These are phyloP conservation scores for Chalciporus chontae DNA, from an alignment of 768 basidiomycete species.

Conservation along the genomic window DNA sequence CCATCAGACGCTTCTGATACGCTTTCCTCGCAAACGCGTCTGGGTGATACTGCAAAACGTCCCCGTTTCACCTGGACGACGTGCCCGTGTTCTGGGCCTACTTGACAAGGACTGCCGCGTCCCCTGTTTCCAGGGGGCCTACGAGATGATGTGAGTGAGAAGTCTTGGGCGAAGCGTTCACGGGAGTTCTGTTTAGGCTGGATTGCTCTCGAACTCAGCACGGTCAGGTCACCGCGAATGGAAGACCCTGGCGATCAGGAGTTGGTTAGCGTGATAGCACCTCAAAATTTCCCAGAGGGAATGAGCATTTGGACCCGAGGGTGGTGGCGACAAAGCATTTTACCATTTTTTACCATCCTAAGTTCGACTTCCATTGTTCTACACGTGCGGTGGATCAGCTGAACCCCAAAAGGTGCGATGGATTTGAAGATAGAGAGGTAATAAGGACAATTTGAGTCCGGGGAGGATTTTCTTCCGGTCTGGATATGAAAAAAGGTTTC, in stretches of 20 bases:
- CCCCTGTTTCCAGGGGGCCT: slow-evolving; percentile 21
- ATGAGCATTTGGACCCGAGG: slow-evolving; percentile 18
- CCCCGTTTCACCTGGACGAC: not conserved
- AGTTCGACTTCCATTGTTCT: slow-evolving; percentile 30
- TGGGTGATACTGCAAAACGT: not conserved
- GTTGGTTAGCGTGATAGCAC: slow-evolving; percentile 18
- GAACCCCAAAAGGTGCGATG: slow-evolving; percentile 20
- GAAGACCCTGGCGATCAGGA: slow-evolving; percentile 30
- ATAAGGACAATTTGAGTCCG: slow-evolving; percentile 24
- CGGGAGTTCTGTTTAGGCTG: slow-evolving; percentile 2
- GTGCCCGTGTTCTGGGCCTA: not conserved
- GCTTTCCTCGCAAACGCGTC: not conserved
- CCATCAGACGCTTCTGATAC: slow-evolving; percentile 20
- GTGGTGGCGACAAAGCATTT: slow-evolving; percentile 15
- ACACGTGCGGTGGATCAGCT: slow-evolving; percentile 29
- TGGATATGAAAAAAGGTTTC: slow-evolving; percentile 31
- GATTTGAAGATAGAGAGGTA: slow-evolving; percentile 17
- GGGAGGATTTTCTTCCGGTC: slow-evolving; percentile 20
- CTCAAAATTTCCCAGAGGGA: slow-evolving; percentile 20
- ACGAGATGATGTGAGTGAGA: slow-evolving; percentile 14
- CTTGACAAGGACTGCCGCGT: not conserved
- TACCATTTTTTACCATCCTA: slow-evolving; percentile 25
- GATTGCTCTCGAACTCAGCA: slow-evolving; percentile 19
- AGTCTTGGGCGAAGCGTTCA: slow-evolving; percentile 14
- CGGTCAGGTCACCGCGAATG: slow-evolving; percentile 25